Conservation (phyloP, 2,329 filamentous ascomycete genomes). For the Reticulascus tulasneorum region DNA sequence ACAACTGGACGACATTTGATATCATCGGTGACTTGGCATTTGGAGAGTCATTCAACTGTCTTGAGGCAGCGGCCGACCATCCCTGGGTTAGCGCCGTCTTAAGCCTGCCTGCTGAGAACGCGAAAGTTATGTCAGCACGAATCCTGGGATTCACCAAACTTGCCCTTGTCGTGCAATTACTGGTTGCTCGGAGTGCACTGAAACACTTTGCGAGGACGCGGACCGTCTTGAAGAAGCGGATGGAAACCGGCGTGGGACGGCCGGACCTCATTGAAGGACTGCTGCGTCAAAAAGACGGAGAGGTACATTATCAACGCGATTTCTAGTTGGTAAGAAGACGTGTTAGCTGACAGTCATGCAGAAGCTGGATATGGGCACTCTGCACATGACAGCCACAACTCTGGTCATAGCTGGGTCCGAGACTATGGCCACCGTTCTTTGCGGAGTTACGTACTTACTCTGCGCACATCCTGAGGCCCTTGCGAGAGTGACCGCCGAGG, state of each 20-base stretch:
- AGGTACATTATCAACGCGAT: too few relatives aligned
- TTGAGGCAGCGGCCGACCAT: slow-evolving; percentile 10
- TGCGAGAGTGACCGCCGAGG: slow-evolving; percentile 25
- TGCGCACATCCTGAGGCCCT: background rate
- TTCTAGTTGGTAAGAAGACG: too few relatives aligned
- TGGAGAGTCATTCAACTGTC: slow-evolving; percentile 15
- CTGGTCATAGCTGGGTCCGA: slow-evolving; percentile 9
- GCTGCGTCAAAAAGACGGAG: slow-evolving; percentile 14
- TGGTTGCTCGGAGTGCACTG: slow-evolving; percentile 8
- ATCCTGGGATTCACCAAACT: slow-evolving; percentile 5
- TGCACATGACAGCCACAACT: too few relatives aligned
- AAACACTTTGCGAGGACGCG: slow-evolving; percentile 4
- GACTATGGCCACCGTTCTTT: slow-evolving; percentile 7
- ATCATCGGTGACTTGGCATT: slow-evolving; percentile 16
- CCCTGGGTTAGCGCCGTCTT: slow-evolving; percentile 11
- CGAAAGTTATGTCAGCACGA: too few relatives aligned
- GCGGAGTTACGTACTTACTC: slow-evolving; percentile 3
- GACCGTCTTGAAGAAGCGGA: slow-evolving; percentile 11
- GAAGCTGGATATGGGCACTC: too few relatives aligned
- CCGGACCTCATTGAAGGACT: slow-evolving; percentile 18
- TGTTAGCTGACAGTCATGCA: too few relatives aligned
- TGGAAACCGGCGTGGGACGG: slow-evolving; percentile 10
- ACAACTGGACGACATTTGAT: slow-evolving; percentile 13
- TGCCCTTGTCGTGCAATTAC: slow-evolving; percentile 6
- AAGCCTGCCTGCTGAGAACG: too few relatives aligned